Evolutionary conservation across 192 early-diverging fungal species (phyloP).

Genomic region (Thamnidium elegans): DNA sequence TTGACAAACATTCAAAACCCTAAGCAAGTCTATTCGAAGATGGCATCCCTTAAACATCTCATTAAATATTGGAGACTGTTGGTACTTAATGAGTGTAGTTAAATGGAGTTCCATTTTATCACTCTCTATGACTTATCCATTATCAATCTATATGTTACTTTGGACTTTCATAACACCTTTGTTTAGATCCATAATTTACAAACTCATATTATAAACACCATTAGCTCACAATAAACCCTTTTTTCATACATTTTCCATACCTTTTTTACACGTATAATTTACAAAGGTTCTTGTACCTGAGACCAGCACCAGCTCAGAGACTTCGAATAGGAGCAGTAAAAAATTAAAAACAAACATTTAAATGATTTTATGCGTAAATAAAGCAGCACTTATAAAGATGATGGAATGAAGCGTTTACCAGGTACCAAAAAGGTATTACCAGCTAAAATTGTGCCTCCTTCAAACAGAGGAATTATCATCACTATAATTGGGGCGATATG

Average conservation of each 20-base stretch:
- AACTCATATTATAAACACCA: slow-evolving; percentile 10
- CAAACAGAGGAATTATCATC: too few species aligned
- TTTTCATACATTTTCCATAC: slow-evolving; percentile 9
- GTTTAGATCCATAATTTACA: slow-evolving; percentile 5
- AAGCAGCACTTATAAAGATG: too few species aligned
- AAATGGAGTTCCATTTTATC: slow-evolving; percentile 9
- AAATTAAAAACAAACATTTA: too few species aligned
- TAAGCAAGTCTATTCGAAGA: slow-evolving; percentile 7
- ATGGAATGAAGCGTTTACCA: too few species aligned
- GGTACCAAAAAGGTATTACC: too few species aligned
- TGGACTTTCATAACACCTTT: slow-evolving; percentile 4
- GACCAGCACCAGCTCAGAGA: slow-evolving; percentile 6
- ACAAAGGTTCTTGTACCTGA: slow-evolving; percentile 6
- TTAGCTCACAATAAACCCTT: slow-evolving; percentile 4
- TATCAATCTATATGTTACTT: slow-evolving; percentile 8
- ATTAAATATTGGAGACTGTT: slow-evolving; percentile 8
- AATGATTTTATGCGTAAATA: too few species aligned
- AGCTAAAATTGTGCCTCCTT: too few species aligned
- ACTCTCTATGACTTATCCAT: slow-evolving; percentile 7
- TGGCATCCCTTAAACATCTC: slow-evolving; percentile 8
- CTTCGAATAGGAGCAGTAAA: neutral
- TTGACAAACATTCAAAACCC: neutral
- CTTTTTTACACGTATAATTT: slow-evolving; percentile 10
- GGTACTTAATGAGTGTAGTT: slow-evolving; percentile 5
- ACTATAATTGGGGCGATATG: slow-evolving; percentile 9